Conservation (phyloP, 352 stramenopile genomes). For the Pythium scleroteichum region DNA sequence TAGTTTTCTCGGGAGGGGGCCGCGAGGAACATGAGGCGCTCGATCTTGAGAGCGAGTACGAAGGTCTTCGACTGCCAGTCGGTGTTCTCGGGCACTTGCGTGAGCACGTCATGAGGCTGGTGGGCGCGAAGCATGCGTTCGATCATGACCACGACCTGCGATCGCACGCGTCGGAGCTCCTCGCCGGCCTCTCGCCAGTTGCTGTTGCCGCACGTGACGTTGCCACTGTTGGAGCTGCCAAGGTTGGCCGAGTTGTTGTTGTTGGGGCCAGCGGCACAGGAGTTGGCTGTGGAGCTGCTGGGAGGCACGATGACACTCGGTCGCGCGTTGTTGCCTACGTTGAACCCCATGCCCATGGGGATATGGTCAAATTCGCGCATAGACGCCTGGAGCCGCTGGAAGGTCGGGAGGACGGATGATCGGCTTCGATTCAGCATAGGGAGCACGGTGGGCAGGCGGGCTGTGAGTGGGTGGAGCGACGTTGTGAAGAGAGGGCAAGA, state of each 20-base stretch:
- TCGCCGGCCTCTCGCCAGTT: slow-evolving; percentile 46
- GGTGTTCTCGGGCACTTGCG: slow-evolving; percentile 57
- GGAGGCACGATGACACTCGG: slow-evolving; percentile 11
- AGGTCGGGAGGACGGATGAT: slow-evolving; percentile 35
- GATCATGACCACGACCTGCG: slow-evolving; percentile 46
- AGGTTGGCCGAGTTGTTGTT: slow-evolving; percentile 15
- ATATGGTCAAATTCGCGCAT: slow-evolving; percentile 48
- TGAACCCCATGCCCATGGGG: slow-evolving; percentile 18
- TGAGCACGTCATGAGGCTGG: slow-evolving; percentile 59
- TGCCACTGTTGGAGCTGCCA: neutral
- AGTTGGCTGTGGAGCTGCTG: slow-evolving; percentile 4
- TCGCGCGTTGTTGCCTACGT: slow-evolving; percentile 8
- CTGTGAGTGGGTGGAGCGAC: neutral
- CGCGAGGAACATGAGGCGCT: slow-evolving; percentile 61
- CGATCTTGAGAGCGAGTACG: slow-evolving; percentile 57
- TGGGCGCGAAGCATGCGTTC: slow-evolving; percentile 60
- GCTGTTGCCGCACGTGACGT: slow-evolving; percentile 12
- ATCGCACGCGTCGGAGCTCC: slow-evolving; percentile 47
- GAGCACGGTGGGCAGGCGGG: neutral
- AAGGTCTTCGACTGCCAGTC: slow-evolving; percentile 67
- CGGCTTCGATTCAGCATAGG: slow-evolving; percentile 52
- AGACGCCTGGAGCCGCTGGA: slow-evolving; percentile 51
- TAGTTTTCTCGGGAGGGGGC: slow-evolving; percentile 59
- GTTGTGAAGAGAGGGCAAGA: slow-evolving; percentile 17
- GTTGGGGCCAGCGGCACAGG: slow-evolving; percentile 19